A percentile compares a stretch with the other conserved stretches of the same genome.
Evolutionary conservation across 208 protist genomes (phyloP).

Genomic region (Trypanosoma theileri): DNA sequence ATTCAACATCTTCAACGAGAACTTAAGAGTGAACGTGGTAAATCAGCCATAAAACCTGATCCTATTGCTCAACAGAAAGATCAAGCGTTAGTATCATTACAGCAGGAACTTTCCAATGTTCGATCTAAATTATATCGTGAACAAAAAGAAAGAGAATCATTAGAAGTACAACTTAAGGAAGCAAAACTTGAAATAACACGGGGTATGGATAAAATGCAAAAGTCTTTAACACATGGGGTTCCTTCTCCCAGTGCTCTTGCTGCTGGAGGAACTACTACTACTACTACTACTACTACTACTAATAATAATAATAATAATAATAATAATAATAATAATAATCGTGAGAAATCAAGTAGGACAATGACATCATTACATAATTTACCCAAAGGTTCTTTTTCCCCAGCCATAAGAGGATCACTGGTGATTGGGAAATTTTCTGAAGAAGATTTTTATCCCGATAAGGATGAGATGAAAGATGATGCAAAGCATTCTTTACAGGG

Average conservation of each 20-base stretch:
- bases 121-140: slow-evolving; percentile 43
- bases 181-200: slow-evolving; percentile 25
- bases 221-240: too few species aligned
- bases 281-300: too few species aligned
- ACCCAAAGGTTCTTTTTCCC: not conserved
- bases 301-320: not conserved
- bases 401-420: not conserved
- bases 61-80: slow-evolving; percentile 31
- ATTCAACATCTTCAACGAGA: slow-evolving; percentile 23
- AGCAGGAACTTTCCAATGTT: slow-evolving; percentile 70
- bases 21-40: slow-evolving; percentile 29
- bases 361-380: not conserved
- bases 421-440: not conserved
- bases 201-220: slow-evolving; percentile 20
- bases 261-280: too few species aligned
- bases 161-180: slow-evolving; percentile 48
- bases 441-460: not conserved
- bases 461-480: not conserved
- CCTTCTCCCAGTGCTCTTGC: too few species aligned
- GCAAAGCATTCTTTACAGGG: not conserved
- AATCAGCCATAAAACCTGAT: slow-evolving; percentile 11
- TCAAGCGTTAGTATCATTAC: slow-evolving; percentile 38
- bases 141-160: slow-evolving; percentile 39
- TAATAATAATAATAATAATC: not conserved
- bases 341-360: not conserved